These are phyloP conservation scores for Huiozyma sinensis DNA, from an alignment of 805 yeast species.

Conservation along the genomic window DNA sequence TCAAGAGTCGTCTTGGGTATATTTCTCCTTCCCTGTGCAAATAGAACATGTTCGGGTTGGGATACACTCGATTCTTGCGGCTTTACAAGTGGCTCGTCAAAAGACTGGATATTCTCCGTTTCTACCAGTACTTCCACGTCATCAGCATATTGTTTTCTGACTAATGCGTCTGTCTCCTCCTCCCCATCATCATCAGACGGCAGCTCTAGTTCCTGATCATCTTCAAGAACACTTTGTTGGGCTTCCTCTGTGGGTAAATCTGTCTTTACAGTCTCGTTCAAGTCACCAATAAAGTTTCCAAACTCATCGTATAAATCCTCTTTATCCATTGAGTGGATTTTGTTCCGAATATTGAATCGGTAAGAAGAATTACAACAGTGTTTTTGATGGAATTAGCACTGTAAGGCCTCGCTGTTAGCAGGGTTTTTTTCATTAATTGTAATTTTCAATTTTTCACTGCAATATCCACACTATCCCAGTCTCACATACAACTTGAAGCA, in stretches of 20 bases:
- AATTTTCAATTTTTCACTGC: no score
- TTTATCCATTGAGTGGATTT: conserved; percentile 9
- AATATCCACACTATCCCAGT: no score
- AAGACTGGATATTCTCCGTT: conserved; percentile 41
- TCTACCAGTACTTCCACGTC: conserved; percentile 58
- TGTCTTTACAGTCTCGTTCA: background rate
- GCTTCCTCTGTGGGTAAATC: background rate
- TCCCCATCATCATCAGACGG: conserved; percentile 5
- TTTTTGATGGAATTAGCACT: no score
- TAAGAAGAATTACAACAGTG: no score
- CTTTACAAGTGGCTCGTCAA: conserved; percentile 54
- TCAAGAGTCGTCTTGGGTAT: conserved; percentile 55
- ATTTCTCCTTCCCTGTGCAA: conserved; percentile 9
- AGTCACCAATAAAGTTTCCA: conserved; percentile 18
- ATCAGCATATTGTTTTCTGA: conserved; percentile 34
- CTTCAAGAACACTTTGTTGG: background rate
- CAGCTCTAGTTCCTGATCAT: background rate
- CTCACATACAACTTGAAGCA: no score
- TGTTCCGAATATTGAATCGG: no score
- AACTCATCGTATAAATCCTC: conserved; percentile 70
- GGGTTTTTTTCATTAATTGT: no score
- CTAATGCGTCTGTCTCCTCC: conserved; percentile 2
- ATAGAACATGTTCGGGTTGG: conserved; percentile 2
- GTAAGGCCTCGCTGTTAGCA: no score
- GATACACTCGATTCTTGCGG: conserved; percentile 27